Evolutionary conservation across 1,284 basidiomycete species (phyloP), one percentile per base, ranked within the genome.

Genomic region (Grifola frondosa): DNA sequence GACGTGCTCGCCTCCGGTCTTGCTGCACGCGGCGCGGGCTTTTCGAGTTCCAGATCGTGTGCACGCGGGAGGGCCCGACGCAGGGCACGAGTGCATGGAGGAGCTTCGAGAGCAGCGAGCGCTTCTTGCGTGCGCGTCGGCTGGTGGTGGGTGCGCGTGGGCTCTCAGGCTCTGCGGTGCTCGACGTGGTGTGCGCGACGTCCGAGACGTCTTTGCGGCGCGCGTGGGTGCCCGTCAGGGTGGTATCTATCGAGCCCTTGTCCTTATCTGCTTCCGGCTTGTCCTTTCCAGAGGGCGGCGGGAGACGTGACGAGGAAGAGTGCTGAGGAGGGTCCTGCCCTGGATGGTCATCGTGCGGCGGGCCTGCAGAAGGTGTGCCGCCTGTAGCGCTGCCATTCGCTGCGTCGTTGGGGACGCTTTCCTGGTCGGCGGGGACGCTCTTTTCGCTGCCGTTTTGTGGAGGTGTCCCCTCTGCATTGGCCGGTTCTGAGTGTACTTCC

Each of bases 61-160:
- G 69, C 55, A 45, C 62, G 62, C 37, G 60, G 31, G 62, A 67
- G 15, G 74, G 66, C 13, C 68, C 67, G 36, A 76, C 64, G 45
- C 77, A 79, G 16, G 75, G 77, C 22, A 78, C 68, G 39, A 78
- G 65, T 41, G 69, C 73, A 45, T 68, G 68, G 40, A 78, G 59
- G 29, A 78, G 59, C 52, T 68, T 72, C 40, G 70, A 67, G 37
- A 78, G 63, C 46, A 78, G 61, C 25, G 73, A 74, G 26, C 44
- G 48, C 58, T 68, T 71, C 51, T 59, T 61, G 49, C 54, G 61
- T 52, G 56, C 47, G 30, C 51, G 56, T 65, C 44, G 49, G 40
- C 40, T 43, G 45, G 37, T 44, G 16, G 46, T 45, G 44, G 37
- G 49, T 13, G 51, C 40, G 48, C 40, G 42, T 36, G 38, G 43